Evolutionary conservation across 176 grass and related monocot species (phyloP).

Genomic region (Canna indica): DNA sequence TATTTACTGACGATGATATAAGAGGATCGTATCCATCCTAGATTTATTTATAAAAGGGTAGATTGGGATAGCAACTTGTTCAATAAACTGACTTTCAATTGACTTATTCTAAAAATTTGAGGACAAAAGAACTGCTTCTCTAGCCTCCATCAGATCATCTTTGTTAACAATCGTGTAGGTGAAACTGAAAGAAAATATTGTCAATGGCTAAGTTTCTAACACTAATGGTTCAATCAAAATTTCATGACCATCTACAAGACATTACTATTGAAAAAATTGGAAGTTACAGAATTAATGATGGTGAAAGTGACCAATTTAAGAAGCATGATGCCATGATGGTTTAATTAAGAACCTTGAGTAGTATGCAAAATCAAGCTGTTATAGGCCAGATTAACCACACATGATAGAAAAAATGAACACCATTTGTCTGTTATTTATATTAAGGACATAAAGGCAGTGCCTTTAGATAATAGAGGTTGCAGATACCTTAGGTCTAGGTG

Average conservation of each 20-base stretch:
- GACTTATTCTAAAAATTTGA: no score
- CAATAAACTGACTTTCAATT: no score
- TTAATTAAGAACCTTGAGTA: no score
- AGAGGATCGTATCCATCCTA: no score
- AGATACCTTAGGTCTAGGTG: constrained; percentile 46
- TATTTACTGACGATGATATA: no score
- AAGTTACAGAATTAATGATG: background rate
- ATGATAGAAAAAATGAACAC: background rate
- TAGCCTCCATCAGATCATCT: no score
- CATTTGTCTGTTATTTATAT: constrained; percentile 1
- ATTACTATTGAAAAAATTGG: background rate
- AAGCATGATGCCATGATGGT: background rate
- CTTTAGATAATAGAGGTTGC: background rate
- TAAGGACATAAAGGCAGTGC: constrained; percentile 11
- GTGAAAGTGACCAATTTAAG: background rate
- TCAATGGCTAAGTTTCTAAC: background rate
- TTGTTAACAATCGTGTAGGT: no score
- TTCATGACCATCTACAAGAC: background rate
- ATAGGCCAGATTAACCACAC: background rate
- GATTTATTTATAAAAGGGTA: no score
- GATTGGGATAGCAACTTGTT: no score
- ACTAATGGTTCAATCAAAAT: background rate
- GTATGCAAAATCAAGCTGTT: no score
- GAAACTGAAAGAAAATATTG: no score
- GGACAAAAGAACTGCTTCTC: no score